Evolutionary conservation across 805 yeast genomes (phyloP), one percentile per base, ranked within the genome.

Genomic region (Alloascoidea africana): DNA sequence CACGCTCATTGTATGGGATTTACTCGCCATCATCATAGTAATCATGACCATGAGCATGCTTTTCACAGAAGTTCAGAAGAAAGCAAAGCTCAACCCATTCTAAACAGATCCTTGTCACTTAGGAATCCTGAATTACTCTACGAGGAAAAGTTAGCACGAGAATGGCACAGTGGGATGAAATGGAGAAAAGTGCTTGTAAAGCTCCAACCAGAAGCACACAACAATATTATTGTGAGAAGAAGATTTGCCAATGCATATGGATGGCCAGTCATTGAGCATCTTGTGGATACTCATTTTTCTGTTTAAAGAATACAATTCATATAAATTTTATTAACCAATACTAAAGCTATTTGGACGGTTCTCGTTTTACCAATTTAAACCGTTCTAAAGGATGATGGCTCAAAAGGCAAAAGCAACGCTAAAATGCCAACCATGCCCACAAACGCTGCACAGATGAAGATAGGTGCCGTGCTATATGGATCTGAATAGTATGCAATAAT

Each of bases 151-250:
- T 79, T 91, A 38, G 98, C 98, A 0, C 61, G 94, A 32, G 73
- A 76, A 35, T 91, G 94, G 79, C 97, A 89, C 51, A 65, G 70
- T 40, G 74, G 70, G 6, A 70, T 85, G 78, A 56, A 72, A 13
- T 89, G 98, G 98, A 62, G 96, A 34, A 89, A 89, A 56, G 95
- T 91, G 2, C 58, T 91, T 17, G 95, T 87, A 1, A 74, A 74
- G 33, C 59, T 91, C 44, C 70, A 75, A 44, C 96, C 96, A 0
- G 98, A 89, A 54, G 96, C 98, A 0, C 98, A 89, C 52, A 89
- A 89, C 50, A 89, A 86, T 50, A 86, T 91, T 18, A 66, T 84
- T 17, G 97, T 89, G 1, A 63, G 98, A 44, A 66, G 98, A 46
- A 60, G 83, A 43, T 91, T 83, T 62, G 78, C 93, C 4, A 89